Evolutionary conservation across 495 filamentous ascomycete species (phyloP), one percentile per base, ranked within the genome.

Genomic region (Lasiosphaeriaceae sp.): DNA sequence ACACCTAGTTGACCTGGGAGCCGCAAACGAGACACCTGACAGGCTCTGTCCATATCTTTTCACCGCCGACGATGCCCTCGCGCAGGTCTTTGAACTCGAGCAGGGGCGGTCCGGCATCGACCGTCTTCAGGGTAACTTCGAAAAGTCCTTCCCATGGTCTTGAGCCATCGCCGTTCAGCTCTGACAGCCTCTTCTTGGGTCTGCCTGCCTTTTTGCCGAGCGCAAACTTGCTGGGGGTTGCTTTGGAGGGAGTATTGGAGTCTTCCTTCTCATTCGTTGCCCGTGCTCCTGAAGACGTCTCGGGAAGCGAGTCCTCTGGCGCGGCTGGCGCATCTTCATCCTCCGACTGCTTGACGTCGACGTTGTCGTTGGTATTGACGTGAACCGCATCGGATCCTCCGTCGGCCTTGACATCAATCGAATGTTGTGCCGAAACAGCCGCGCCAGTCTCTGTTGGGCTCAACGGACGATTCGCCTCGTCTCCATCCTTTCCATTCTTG

Each of bases 361-460:
- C 59, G 12, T 62, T 68, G 51, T 69, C 65, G 39, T 60, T 61
- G 7, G 34, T 53, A 51, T 66, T 61, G 17, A 69, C 66, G 24
- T 73, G 68, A 0, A 61, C 66, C 53, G 63, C 66, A 59, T 64
- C 66, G 4, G 51, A 12, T 9, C 48, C 60, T 44, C 58, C 69
- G 17, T 73, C 72, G 6, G 74, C 56, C 56, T 76, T 77, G n/a
- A 79, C 76, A 21, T 79, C 75, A 53, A 79, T 78, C 51, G 75
- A 76, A 35, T 74, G 74, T 51, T 75, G 68, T 0, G 71, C 60
- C 2, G 70, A 69, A 31, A 67, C 71, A 41, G 66, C 74, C 20
- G 69, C 64, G 17, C 71, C 73, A 0, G 73, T 70, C 51, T 78
- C 75, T 39, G 65, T 71, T 21, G 75, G 75, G 54, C 74, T 78